Conservation (phyloP, 2,329 filamentous ascomycete genomes). For the Diaporthe helianthi region DNA sequence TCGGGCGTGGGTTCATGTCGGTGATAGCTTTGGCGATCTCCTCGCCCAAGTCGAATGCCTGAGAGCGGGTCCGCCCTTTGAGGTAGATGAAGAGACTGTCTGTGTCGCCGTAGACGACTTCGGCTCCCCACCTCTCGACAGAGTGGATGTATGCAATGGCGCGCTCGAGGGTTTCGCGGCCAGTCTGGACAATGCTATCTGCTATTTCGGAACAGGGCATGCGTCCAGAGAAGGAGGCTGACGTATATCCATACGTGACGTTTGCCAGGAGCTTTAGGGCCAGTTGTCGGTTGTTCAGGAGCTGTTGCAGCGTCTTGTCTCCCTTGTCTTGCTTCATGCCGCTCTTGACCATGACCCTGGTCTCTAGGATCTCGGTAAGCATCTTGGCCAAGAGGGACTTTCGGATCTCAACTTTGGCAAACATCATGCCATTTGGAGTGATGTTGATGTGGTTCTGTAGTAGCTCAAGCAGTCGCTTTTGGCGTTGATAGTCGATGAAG, state of each 20-base stretch:
- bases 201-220: conserved; percentile 99
- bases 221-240: conserved; percentile 92
- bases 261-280: conserved; percentile 98
- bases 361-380: conserved; percentile 94
- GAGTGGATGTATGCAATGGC: conserved; percentile 93
- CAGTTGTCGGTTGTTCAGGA: conserved; percentile 92
- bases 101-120: conserved; percentile 98
- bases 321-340: conserved; percentile 95
- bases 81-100: conserved; percentile 93
- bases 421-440: conserved; percentile 96
- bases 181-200: conserved; percentile 97
- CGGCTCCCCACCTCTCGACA: conserved; percentile 85
- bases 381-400: conserved; percentile 95
- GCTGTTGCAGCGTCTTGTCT: conserved; percentile 82
- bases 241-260: conserved; percentile 97
- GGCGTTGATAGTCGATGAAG: conserved; percentile 84
- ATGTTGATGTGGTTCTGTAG: conserved; percentile 89
- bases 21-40: conserved; percentile 91
- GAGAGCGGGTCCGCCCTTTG: conserved; percentile 82
- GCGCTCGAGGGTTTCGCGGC: conserved; percentile 90
- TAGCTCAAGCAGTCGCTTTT: conserved; percentile 76
- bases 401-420: conserved; percentile 81
- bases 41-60: conserved; percentile 91
- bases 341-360: conserved; percentile 95
- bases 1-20: conserved; percentile 84